A percentile compares a stretch with the other conserved stretches of the same genome.
Conservation (phyloP, 2,329 filamentous ascomycete genomes). For the Diaporthe destruens region DNA sequence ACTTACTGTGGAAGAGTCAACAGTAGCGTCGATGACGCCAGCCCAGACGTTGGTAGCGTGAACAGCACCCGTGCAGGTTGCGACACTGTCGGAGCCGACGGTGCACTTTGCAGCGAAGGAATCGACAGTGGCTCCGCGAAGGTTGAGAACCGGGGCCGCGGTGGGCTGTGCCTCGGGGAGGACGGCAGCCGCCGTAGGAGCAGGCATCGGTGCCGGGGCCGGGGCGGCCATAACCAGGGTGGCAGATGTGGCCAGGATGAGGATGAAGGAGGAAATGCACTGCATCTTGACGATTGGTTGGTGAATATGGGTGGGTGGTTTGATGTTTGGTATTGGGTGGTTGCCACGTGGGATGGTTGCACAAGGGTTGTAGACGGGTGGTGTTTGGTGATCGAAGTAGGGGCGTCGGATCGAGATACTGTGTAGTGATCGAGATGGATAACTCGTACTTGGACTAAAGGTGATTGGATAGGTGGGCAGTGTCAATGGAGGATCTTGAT, state of each 20-base stretch:
- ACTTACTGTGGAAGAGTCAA: constrained; percentile 8
- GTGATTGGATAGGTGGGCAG: neutral
- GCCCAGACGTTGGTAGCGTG: constrained; percentile 16
- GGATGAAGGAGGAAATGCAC: constrained; percentile 18
- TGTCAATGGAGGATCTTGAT: constrained; percentile 5
- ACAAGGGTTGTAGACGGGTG: neutral
- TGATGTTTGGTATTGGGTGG: neutral
- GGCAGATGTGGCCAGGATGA: neutral
- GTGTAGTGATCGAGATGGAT: neutral
- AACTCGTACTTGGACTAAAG: neutral
- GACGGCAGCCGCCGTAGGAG: neutral
- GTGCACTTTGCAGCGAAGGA: neutral
- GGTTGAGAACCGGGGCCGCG: neutral
- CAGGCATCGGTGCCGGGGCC: neutral
- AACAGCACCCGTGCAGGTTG: constrained; percentile 18
- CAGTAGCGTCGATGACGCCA: neutral
- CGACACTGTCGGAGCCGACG: constrained; percentile 16
- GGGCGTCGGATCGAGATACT: neutral
- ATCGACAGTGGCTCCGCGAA: constrained; percentile 4
- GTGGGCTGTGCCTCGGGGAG: neutral
- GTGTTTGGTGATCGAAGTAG: constrained; percentile 2
- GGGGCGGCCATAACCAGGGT: neutral
- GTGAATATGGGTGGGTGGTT: neutral
- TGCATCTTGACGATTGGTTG: constrained; percentile 5
- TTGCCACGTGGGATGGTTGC: constrained; percentile 5